Evolutionary conservation across 768 basidiomycete genomes (phyloP), one percentile per base, ranked within the genome.

Genomic region (Lactifluus piperatus): DNA sequence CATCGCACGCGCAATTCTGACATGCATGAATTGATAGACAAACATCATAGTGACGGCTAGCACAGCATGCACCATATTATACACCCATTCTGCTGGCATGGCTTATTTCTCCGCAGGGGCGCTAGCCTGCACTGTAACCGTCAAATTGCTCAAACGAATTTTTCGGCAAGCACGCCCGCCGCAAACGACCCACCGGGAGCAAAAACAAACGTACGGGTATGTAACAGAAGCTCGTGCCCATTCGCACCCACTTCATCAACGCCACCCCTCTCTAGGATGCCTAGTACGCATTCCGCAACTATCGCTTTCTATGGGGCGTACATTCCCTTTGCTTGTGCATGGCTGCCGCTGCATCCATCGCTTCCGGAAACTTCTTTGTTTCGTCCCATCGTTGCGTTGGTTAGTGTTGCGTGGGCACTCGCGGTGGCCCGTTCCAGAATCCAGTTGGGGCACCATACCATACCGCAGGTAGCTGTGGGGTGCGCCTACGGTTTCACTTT

Each of bases 401-500:
- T 86, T 47, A 72, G 78, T 4, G 62, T 83, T 11, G 81, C 85
- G 2, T 85, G 78, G 77, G 77, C 86, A 11, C 60, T 66, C 36
- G 64, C 77, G 16, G 79, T 91, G 44, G 74, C 81, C 5, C 65
- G 79, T 51, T 91, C 89, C 10, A 76, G 89, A 50, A 77, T 88
- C 30, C 83, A 81, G 85, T 77, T 91, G 13, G 86, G 86, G 5
- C 82, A 91, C 63, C 89, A 91, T 69, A 89, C 86, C 10, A 78
- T 77, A 77, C 72, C 75, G 0, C 89, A 91, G 62, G 85, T 90
- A 18, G 67, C 71, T 9, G 86, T 74, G 27, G 89, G 89, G 0
- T 73, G 71, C 32, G 68, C 70, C 2, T 83, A 80, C 56, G 89
- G 89, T 0, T 59, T 79, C 10, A 68, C 67, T 3, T 82, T 81